Base-by-base conservation (phyloP, 148 eudicot genomes). In the Simmondsia chinensis region DNA sequence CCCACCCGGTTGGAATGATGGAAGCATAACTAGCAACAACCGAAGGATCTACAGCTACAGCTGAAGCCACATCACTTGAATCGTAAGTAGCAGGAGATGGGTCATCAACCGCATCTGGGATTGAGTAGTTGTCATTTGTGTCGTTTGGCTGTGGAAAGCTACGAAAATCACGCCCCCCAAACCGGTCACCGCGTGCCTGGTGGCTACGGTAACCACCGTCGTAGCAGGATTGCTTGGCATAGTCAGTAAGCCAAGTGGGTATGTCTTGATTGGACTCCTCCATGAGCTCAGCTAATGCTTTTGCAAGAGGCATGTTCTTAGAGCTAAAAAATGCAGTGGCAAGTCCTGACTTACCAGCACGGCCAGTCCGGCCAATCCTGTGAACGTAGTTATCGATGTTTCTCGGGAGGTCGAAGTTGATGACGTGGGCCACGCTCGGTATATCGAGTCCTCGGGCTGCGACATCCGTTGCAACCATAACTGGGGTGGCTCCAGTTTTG, bases 381-480 rank as follows among this genome's bases (percentile, higher is more conserved):
- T 82, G 91, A 33, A 82, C 91, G 33, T 82, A 82, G 60, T 74
- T 65, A 7, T 74, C 84, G 1, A 82, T 77, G 56, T 71, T 80
- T 37, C 59, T 70, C 9, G 91, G 91, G 63, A 82, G 37, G 55
- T 82, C 91, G 20, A 54, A 82, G 68, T 82, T 82, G 59, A 82
- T 58, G 48, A 82, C 91, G 9, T 82, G 91, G 33, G 84, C 77
- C 27, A 82, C 91, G 32, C 60, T 50, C 17, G 91, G 91, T 29
- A 82, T 73, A 50, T 82, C 91, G 35, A 82, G 53, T 1, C 88
- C 91, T 40, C 91, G 60, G 10, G 91, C 74, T 13, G 91, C 91
- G 6, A 82, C 84, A 60, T 82, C 91, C n/a, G 93, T 82, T 2
- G 93, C 93, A 0, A 82, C 93, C 59, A 82, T 60, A 19, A 82